Conservation (phyloP, 1,139 yeast genomes). For the Suhomyces panamericanus region DNA sequence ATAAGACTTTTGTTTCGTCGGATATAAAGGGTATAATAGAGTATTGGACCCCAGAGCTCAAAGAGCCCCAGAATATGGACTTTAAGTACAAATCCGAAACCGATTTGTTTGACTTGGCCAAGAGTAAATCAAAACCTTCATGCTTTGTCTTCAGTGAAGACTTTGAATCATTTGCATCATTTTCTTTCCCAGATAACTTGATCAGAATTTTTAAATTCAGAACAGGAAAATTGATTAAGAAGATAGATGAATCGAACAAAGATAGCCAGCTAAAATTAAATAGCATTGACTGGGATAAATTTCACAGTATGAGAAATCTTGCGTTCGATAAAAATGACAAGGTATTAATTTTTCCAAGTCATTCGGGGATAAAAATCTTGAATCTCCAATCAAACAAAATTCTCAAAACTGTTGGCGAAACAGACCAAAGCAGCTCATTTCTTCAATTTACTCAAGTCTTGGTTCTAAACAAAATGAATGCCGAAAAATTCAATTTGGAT, state of each 20-base stretch:
- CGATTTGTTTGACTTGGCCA: slow-evolving; percentile 41
- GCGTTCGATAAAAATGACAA: slow-evolving; percentile 37
- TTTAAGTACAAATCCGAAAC: slow-evolving; percentile 45
- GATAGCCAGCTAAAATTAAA: slow-evolving; percentile 25
- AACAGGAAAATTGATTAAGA: slow-evolving; percentile 33
- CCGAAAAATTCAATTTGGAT: slow-evolving; percentile 27
- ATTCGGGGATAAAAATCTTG: slow-evolving; percentile 36
- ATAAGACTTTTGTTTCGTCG: slow-evolving; percentile 36
- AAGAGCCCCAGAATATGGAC: slow-evolving; percentile 14
- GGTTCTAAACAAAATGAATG: slow-evolving; percentile 18
- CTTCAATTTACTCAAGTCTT: slow-evolving; percentile 22
- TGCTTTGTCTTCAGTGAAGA: slow-evolving; percentile 25
- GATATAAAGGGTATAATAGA: slow-evolving; percentile 47
- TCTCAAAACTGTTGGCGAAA: slow-evolving; percentile 29
- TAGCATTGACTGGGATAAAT: slow-evolving; percentile 1
- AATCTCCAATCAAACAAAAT: slow-evolving; percentile 30
- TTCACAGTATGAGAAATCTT: slow-evolving; percentile 19
- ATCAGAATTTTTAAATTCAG: slow-evolving; percentile 33
- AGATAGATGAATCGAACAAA: slow-evolving; percentile 21
- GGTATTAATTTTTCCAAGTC: slow-evolving; percentile 32
- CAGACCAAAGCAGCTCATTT: slow-evolving; percentile 26
- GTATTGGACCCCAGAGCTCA: slow-evolving; percentile 34
- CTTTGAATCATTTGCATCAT: slow-evolving; percentile 25
- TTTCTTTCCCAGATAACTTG: slow-evolving; percentile 31
- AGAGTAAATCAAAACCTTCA: slow-evolving; percentile 26